phyloP scores from a whole-genome alignment of 345 rosid genomes.

The Toxicodendron radicans region DNA sequence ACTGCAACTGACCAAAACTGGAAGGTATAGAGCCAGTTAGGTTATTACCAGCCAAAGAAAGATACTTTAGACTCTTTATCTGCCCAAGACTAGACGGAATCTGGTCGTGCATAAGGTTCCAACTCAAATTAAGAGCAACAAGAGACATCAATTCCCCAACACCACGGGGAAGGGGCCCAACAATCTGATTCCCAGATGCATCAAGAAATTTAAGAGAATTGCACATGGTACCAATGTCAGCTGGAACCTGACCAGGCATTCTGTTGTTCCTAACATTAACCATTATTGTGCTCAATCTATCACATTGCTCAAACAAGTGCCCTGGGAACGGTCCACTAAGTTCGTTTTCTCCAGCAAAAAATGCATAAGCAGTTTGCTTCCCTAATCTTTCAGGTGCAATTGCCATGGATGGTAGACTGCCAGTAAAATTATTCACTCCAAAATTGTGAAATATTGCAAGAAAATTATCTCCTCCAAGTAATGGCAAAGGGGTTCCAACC shows the following conservation, averaged over 20 bases:
- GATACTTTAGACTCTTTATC: constrained; percentile 39
- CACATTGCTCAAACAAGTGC: constrained; percentile 44
- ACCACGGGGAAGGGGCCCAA: constrained; percentile 43
- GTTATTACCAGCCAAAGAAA: constrained; percentile 59
- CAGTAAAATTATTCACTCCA: constrained; percentile 72
- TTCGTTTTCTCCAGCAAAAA: constrained; percentile 55
- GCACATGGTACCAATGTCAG: constrained; percentile 43
- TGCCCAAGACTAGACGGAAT: constrained; percentile 43
- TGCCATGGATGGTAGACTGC: constrained; percentile 51
- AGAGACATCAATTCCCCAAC: constrained; percentile 44
- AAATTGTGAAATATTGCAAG: constrained; percentile 61
- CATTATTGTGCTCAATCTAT: constrained; percentile 35
- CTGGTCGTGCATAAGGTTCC: constrained; percentile 48
- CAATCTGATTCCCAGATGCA: constrained; percentile 53
- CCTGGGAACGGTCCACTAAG: constrained; percentile 54
- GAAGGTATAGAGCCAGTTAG: constrained; percentile 52
- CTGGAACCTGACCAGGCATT: constrained; percentile 48
- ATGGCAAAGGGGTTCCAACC: constrained; percentile 32
- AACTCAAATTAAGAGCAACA: constrained; percentile 48
- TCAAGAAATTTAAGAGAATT: constrained; percentile 49
- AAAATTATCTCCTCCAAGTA: constrained; percentile 40
- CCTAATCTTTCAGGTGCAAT: constrained; percentile 57
- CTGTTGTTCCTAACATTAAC: constrained; percentile 57
- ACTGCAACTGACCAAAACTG: constrained; percentile 40
- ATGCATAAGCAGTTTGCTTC: constrained; percentile 51